These are phyloP conservation scores for Colletotrichum sp. DNA, from an alignment of 2,329 filamentous ascomycete species.

Conservation along the genomic window DNA sequence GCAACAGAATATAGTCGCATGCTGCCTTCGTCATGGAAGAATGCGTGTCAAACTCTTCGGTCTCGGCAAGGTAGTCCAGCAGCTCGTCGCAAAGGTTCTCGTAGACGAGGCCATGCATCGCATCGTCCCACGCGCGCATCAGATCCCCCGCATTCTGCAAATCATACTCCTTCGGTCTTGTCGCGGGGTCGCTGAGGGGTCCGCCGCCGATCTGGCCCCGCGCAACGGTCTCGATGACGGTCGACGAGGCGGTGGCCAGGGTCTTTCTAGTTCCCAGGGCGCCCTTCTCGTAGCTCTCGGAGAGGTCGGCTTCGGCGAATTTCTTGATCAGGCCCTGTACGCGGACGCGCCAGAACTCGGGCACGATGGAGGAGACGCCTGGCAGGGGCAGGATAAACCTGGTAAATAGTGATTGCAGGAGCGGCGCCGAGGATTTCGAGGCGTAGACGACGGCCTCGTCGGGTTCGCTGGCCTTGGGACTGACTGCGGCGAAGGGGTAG, in stretches of 20 bases:
- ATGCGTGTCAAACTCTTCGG: constrained; percentile 67
- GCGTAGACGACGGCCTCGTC: constrained; percentile 24
- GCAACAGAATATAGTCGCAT: constrained; percentile 70
- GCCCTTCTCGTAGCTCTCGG: constrained; percentile 83
- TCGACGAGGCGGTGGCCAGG: constrained; percentile 72
- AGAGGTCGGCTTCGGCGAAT: constrained; percentile 71
- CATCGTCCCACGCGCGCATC: constrained; percentile 67
- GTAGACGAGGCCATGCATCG: constrained; percentile 69
- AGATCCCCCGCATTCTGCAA: constrained; percentile 63
- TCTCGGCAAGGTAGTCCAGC: constrained; percentile 64
- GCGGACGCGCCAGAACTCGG: constrained; percentile 68
- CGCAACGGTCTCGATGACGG: constrained; percentile 71
- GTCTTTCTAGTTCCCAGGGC: constrained; percentile 76
- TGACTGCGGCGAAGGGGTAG: constrained; percentile 61
- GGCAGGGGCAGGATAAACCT: constrained; percentile 70
- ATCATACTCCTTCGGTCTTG: constrained; percentile 55
- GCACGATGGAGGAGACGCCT: constrained; percentile 65
- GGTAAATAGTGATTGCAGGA: constrained; percentile 71
- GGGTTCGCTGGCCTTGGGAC: background rate
- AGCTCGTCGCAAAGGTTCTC: constrained; percentile 69
- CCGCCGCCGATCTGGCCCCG: constrained; percentile 70
- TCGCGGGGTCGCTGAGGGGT: constrained; percentile 25
- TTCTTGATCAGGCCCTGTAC: constrained; percentile 63
- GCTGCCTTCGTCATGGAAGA: constrained; percentile 66
- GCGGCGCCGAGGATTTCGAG: constrained; percentile 57